phyloP scores from a whole-genome alignment of 805 yeast genomes.

The Candida xiaguanensis region DNA sequence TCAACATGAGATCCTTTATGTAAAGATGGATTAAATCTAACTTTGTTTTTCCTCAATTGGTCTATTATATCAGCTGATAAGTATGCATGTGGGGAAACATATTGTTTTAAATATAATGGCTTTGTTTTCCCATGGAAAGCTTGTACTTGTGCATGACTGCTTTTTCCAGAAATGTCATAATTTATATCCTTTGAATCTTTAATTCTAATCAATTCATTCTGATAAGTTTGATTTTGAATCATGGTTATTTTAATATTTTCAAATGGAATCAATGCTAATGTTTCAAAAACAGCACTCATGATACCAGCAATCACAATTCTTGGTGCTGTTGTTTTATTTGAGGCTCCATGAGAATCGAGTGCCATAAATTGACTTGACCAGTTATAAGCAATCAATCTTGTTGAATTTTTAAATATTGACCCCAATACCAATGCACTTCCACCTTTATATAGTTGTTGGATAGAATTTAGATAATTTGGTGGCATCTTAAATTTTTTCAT shows the following conservation, averaged over 20 bases:
- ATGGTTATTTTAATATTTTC: conserved; percentile 78
- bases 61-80: conserved; percentile 31
- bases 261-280: conserved; percentile 83
- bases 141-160: conserved; percentile 18
- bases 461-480: conserved; percentile 27
- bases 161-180: conserved; percentile 21
- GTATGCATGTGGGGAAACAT: conserved; percentile 42
- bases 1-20: conserved; percentile 14
- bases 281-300: conserved; percentile 79
- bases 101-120: conserved; percentile 27
- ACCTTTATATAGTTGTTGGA: conserved; percentile 49
- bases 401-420: conserved; percentile 64
- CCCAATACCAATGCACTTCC: conserved; percentile 76
- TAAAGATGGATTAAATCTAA: conserved; percentile 2
- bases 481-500: conserved; percentile 32
- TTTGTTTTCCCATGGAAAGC: conserved; percentile 8
- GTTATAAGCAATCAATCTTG: conserved; percentile 73
- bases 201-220: conserved; percentile 22
- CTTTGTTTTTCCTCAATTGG: conserved; percentile 22
- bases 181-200: conserved; percentile 15
- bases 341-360: conserved; percentile 35
- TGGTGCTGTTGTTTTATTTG: conserved; percentile 70
- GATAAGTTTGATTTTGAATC: conserved; percentile 60
- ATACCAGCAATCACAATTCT: conserved; percentile 79
- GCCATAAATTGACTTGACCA: conserved; percentile 68